Percentiles rank a stretch among this genome's conserved stretches.
Conservation (phyloP, 345 rosid species). For the Populus nigra region DNA sequence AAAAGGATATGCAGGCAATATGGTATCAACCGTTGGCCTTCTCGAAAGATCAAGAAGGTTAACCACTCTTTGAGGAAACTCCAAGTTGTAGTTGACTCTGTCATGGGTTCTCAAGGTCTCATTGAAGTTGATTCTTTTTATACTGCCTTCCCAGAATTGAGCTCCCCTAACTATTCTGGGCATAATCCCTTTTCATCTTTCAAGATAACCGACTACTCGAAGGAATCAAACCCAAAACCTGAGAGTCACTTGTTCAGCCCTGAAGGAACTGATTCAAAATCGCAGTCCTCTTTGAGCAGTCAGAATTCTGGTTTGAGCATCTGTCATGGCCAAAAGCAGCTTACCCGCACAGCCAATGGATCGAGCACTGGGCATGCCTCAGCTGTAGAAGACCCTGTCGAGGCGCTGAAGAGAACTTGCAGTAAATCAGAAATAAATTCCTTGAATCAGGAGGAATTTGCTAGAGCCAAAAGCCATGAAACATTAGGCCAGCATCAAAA, state of each 20-base stretch:
- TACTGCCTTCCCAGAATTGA: conserved; percentile 71
- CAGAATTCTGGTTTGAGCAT: conserved; percentile 69
- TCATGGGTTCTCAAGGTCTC: conserved; percentile 74
- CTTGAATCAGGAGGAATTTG: conserved; percentile 47
- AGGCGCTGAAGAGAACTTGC: conserved; percentile 39
- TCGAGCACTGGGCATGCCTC: conserved; percentile 24
- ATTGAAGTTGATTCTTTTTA: conserved; percentile 77
- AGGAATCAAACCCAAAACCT: conserved; percentile 34
- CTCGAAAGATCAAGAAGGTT: conserved; percentile 48
- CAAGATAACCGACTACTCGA: conserved; percentile 25
- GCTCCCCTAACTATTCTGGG: conserved; percentile 51
- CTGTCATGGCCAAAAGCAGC: conserved; percentile 51
- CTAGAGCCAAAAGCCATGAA: conserved; percentile 51
- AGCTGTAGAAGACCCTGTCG: conserved; percentile 32
- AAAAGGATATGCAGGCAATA: conserved; percentile 50
- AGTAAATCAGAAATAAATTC: conserved; percentile 41
- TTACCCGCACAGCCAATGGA: conserved; percentile 23
- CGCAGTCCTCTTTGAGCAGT: conserved; percentile 62
- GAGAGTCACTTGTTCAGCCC: conserved; percentile 32
- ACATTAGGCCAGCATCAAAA: conserved; percentile 34
- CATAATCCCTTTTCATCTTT: conserved; percentile 32
- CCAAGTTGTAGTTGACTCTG: conserved; percentile 80
- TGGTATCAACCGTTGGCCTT: conserved; percentile 49
- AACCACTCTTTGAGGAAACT: conserved; percentile 43
- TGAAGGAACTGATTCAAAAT: conserved; percentile 44